Evolutionary conservation across 495 filamentous ascomycete genomes (phyloP), one percentile per base, ranked within the genome.

Genomic region (Darksidea phi): DNA sequence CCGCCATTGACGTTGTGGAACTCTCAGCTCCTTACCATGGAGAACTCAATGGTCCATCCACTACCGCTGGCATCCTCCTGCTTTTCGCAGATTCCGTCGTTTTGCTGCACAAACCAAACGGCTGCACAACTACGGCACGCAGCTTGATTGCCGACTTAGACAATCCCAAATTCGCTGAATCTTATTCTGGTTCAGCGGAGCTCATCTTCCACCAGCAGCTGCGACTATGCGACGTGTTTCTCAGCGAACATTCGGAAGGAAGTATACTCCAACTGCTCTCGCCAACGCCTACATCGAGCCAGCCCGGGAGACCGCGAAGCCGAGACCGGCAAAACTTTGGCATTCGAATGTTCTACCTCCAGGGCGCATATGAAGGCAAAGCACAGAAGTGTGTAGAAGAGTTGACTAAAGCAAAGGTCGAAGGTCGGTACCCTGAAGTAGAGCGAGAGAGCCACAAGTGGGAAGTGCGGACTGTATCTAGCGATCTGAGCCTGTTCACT

Each of bases 11-110:
- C 73, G 87, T 89, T 70, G 73, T 84, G 42, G 90, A 95, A 63
- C 77, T 96, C 1, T 71, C 82, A 4, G 82, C 90, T 6, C 94
- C 95, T 2, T 97, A 88, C 64, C 77, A 77, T 55, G 57, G 76
- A 8, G 73, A 80, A 28, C 63, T 71, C 11, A 57, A 73, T 45
- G 56, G 63, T 8, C 54, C 68, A 36, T 64, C 69, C 48, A 76
- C 80, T n/a, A 77, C 75, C 18, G 71, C 83, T 21, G 87, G 87
- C 0, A 85, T 97, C 23, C 74, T 97, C 50, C 76, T 97, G 2
- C 76, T 97, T 3, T 98, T 97, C 72, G 82, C 89, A 3, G 91
- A 96, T 65, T 86, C 81, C 54, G 60, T 97, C 18, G 84, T 95
- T 37, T 74, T 96, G 21, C 74, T 97, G 7, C 82, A 83, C 41